Base-by-base conservation (phyloP, 169 alveolate species). In the Cryptosporidium meleagridis region DNA sequence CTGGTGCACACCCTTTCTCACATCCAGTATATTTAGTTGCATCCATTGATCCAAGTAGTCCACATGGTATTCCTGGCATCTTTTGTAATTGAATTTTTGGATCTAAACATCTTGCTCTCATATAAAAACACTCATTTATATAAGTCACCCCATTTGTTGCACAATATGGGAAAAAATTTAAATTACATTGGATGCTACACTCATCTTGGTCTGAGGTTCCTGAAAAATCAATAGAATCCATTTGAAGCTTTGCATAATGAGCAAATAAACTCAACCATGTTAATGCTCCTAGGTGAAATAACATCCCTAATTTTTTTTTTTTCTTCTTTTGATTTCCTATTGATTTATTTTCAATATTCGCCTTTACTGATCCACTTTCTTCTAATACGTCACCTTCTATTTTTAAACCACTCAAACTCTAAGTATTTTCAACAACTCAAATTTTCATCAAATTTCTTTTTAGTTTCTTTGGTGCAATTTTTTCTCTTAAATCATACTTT, bases 21-120 rank as follows among this genome's bases (percentile, higher is more conserved):
- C 89, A 80, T 6, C 89, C 89, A 1, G 89, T 80, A 65, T 80
- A 80, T 39, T 65, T 80, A 37, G 89, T 80, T 21, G 89, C 89
- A 29, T 80, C 89, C 67, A 80, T 80, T 10, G 73, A 62, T 5
- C 89, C 75, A 21, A 59, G 53, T 51, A 80, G 4, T 21, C 89
- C 89, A 44, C 89, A 80, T 18, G 89, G 89, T 62, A 80, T 80
- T 51, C 89, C 89, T 29, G 89, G 89, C 67, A 80, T 62, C 52
- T 80, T 80, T 51, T 62, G 75, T 29, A 80, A 18, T 29, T 80
- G 89, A 31, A 80, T 80, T 51, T 80, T 80, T n/a, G 89, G 89
- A 65, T 80, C 89, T 16, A 59, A 26, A 26, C 89, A 80, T 12
- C 89, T 59, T 18, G 89, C 72, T 51, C 75, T 59, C 68, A 62